Evolutionary conservation across 169 alveolate genomes (phyloP), one percentile per base, ranked within the genome.

Genomic region (Babesia sp.): DNA sequence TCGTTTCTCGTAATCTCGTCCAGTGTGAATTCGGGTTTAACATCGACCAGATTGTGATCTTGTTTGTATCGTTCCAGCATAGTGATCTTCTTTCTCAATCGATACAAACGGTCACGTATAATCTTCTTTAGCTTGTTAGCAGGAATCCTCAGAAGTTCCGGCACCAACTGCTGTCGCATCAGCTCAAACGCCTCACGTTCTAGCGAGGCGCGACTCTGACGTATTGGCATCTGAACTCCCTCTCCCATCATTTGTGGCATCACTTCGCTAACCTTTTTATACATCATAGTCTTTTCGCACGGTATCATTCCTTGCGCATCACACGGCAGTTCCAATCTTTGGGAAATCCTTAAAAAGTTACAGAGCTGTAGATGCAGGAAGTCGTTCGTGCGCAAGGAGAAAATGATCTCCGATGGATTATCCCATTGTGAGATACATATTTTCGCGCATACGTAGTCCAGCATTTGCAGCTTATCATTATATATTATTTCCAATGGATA

Each of bases 401-500:
- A 72, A 20, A 72, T 28, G 7, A 53, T 33, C 41, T 72, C 68
- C 33, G 76, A 11, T 5, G 83, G 83, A 66, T 72, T 72, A 22
- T 61, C 74, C 60, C 61, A 59, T 57, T 56, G 63, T 2, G 76
- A 42, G 7, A 72, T 50, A 54, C 76, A 60, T 0, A 72, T 31
- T 53, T 53, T 72, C 1, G 83, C 83, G 41, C 44, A 72, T n/a
- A 72, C 54, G 51, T 72, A 72, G 55, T 72, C 83, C 66, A 72
- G 36, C 63, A 64, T 46, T 29, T 44, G 59, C 5, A 64, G 37
- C 51, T 64, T 64, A 2, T 64, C 59, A 48, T 64, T 61, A 26
- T 64, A 64, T 1, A 64, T 2, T 24, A 64, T 29, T 36, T 64
- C 74, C 42, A 64, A 14, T 0, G 63, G 63, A 61, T 64, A 64